Evolutionary conservation across 2,329 filamentous ascomycete genomes (phyloP).

Genomic region (Fusarium sp.): DNA sequence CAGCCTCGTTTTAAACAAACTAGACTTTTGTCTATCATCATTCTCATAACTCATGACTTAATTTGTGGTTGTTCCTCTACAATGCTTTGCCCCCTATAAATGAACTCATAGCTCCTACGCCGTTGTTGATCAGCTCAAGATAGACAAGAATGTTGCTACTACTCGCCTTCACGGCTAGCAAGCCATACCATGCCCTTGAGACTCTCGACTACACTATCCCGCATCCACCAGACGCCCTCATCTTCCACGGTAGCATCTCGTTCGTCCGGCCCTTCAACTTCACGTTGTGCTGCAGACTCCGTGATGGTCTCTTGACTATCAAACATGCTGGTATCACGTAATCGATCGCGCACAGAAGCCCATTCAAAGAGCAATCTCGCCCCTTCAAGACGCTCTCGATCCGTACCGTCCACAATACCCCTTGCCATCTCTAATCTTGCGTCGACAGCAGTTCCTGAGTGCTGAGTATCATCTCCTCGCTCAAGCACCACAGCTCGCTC

Average conservation of each 20-base stretch:
- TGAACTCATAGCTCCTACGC: neutral
- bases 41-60: slow-evolving; percentile 39
- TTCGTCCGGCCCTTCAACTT: slow-evolving; percentile 38
- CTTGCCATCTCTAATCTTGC: slow-evolving; percentile 75
- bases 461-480: slow-evolving; percentile 62
- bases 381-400: slow-evolving; percentile 61
- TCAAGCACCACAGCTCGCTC: slow-evolving; percentile 75
- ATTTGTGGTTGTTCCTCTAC: slow-evolving; percentile 14
- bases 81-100: neutral
- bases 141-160: slow-evolving; percentile 30
- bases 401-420: slow-evolving; percentile 58
- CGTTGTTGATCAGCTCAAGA: neutral
- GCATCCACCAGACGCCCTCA: slow-evolving; percentile 66
- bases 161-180: slow-evolving; percentile 56
- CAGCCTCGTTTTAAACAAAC: slow-evolving; percentile 6
- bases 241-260: slow-evolving; percentile 42
- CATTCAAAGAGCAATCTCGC: slow-evolving; percentile 69
- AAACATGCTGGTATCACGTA: slow-evolving; percentile 46
- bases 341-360: slow-evolving; percentile 60
- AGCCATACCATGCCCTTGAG: slow-evolving; percentile 69
- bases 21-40: slow-evolving; percentile 30
- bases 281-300: slow-evolving; percentile 40
- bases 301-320: slow-evolving; percentile 55
- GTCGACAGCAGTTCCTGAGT: slow-evolving; percentile 72
- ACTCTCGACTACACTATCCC: slow-evolving; percentile 66